A percentile compares a stretch with the other conserved stretches of the same genome.
Evolutionary conservation across 768 basidiomycete genomes (phyloP).

Genomic region (Mrakia gelida): DNA sequence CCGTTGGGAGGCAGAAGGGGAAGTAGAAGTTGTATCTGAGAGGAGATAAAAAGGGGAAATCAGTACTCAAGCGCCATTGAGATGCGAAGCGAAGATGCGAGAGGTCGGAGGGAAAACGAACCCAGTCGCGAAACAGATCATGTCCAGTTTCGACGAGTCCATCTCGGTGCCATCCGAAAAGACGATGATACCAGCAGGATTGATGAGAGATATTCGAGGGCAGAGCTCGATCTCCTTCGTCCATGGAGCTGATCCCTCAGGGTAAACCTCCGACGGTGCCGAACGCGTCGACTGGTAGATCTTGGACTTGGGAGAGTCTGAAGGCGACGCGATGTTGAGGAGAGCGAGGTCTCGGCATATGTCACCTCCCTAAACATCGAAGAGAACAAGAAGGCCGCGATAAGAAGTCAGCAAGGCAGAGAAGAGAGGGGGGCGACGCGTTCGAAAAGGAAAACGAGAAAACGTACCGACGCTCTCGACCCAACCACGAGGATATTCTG

Average conservation of each 20-base stretch:
- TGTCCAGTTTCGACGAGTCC: not conserved
- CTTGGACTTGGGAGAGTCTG: not conserved
- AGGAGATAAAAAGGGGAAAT: not conserved
- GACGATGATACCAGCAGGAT: not conserved
- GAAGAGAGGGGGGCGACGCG: not conserved
- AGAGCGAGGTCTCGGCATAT: slow-evolving; percentile 24
- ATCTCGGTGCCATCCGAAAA: slow-evolving; percentile 12
- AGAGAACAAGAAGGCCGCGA: not conserved
- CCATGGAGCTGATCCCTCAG: slow-evolving; percentile 2
- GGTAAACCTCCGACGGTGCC: not conserved
- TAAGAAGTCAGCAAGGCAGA: not conserved
- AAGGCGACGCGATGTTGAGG: slow-evolving; percentile 7
- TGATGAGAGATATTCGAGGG: slow-evolving; percentile 8
- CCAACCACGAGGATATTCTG: slow-evolving; percentile 23
- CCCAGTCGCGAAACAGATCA: slow-evolving; percentile 24
- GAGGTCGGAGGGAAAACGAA: not conserved
- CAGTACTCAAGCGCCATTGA: not conserved
- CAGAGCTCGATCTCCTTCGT: slow-evolving; percentile 15
- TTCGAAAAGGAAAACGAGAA: not conserved
- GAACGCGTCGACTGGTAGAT: slow-evolving; percentile 27
- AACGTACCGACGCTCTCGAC: slow-evolving; percentile 16
- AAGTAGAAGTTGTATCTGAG: slow-evolving; percentile 18
- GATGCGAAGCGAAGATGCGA: not conserved
- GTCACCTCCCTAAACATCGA: not conserved
- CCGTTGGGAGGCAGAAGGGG: slow-evolving; percentile 6